A percentile compares a stretch with the other conserved stretches of the same genome.
Evolutionary conservation across 1,284 basidiomycete genomes (phyloP).

Genomic region (Ustilago tritici): DNA sequence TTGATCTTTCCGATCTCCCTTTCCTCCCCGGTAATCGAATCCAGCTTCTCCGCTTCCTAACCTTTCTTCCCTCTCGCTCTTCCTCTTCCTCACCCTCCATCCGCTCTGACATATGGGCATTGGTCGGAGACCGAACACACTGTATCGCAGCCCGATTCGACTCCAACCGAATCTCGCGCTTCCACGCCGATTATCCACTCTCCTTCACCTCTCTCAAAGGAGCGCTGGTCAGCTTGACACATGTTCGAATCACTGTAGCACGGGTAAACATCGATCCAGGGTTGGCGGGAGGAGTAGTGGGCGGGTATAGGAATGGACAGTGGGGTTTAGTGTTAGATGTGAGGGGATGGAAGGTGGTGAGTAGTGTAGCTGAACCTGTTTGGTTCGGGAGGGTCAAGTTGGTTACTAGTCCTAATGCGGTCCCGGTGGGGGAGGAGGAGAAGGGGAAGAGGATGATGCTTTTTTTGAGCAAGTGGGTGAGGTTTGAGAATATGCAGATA

Average conservation of each 20-base stretch:
- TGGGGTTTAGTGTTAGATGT: slow-evolving; percentile 37
- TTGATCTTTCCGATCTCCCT: slow-evolving; percentile 35
- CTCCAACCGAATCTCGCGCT: slow-evolving; percentile 4
- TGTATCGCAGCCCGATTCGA: slow-evolving; percentile 36
- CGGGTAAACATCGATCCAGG: slow-evolving; percentile 11
- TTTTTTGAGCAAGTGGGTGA: slow-evolving; percentile 34
- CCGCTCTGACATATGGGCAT: slow-evolving; percentile 23
- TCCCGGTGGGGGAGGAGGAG: slow-evolving; percentile 10
- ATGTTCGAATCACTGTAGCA: slow-evolving; percentile 14
- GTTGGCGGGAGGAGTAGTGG: neutral
- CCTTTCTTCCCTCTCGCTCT: slow-evolving; percentile 18
- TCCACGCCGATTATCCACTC: slow-evolving; percentile 11
- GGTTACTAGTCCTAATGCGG: slow-evolving; percentile 25
- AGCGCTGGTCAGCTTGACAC: slow-evolving; percentile 29
- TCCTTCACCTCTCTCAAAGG: slow-evolving; percentile 43
- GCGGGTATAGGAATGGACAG: slow-evolving; percentile 22
- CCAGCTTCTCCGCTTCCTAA: slow-evolving; percentile 42
- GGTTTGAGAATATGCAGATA: slow-evolving; percentile 11
- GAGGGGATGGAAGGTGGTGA: slow-evolving; percentile 30
- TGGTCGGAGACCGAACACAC: slow-evolving; percentile 45
- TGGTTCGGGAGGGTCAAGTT: slow-evolving; percentile 33
- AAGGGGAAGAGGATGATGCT: neutral
- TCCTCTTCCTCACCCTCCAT: neutral
- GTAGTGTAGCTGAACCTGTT: slow-evolving; percentile 27
- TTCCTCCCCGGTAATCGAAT: slow-evolving; percentile 33